A percentile compares a stretch with the other conserved stretches of the same genome.
These are phyloP conservation scores for Paracamarosporium sp. DNA, from an alignment of 2,329 filamentous ascomycete species.

Conservation along the genomic window DNA sequence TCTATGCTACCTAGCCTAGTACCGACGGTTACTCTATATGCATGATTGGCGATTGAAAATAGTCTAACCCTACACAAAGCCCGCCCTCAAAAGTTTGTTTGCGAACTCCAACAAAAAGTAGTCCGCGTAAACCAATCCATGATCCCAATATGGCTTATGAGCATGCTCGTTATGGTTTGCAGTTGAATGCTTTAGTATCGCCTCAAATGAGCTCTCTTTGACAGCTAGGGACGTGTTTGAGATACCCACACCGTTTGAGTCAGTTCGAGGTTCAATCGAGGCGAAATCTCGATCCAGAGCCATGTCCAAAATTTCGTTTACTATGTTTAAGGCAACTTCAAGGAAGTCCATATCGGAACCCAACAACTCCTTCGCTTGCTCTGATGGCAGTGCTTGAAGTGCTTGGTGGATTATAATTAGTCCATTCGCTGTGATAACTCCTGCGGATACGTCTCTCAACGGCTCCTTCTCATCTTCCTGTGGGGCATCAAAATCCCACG, in stretches of 20 bases:
- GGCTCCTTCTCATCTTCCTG: constrained; percentile 39
- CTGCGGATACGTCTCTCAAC: constrained; percentile 49
- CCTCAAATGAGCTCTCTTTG: constrained; percentile 47
- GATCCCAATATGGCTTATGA: constrained; percentile 53
- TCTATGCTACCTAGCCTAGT: no score
- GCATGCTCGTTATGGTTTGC: constrained; percentile 57
- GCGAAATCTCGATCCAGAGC: constrained; percentile 37
- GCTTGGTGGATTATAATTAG: constrained; percentile 48
- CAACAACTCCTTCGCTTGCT: constrained; percentile 1
- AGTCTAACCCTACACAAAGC: constrained; percentile 22
- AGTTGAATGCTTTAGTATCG: constrained; percentile 55
- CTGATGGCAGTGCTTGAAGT: constrained; percentile 24
- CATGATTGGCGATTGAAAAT: no score
- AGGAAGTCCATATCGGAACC: constrained; percentile 19
- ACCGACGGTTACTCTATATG: no score
- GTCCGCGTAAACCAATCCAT: constrained; percentile 59
- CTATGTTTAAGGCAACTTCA: constrained; percentile 27
- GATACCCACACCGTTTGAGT: constrained; percentile 22
- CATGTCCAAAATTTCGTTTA: constrained; percentile 38
- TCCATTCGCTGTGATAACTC: constrained; percentile 51
- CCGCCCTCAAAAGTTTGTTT: constrained; percentile 52
- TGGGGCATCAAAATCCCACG: constrained; percentile 62
- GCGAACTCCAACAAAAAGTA: constrained; percentile 57
- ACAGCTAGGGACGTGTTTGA: constrained; percentile 23
- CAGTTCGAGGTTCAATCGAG: constrained; percentile 20